Evolutionary conservation across 2,329 filamentous ascomycete species (phyloP), one percentile per base, ranked within the genome.

Genomic region (Fusarium buxicola): DNA sequence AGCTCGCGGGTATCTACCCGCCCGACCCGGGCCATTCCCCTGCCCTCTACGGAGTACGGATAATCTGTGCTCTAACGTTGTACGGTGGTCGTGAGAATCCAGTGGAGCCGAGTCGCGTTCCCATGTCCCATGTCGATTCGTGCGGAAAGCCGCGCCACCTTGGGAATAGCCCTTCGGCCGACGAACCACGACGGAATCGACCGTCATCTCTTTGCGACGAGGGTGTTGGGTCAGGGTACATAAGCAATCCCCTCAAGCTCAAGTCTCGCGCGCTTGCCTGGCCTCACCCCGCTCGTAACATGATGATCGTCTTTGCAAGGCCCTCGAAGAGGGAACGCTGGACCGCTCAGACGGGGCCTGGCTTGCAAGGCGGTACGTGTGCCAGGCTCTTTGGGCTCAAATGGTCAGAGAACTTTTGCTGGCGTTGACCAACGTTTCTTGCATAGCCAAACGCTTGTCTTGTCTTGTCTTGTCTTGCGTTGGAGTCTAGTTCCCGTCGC

Each of bases 1-100:
- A 63, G 21, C 57, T 47, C 51, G 48, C 68, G 68, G 68, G 56
- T 44, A 67, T 66, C 68, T 65, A 69, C 57, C 68, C 68, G 68
- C 46, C 30, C 38, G 54, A 41, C 15, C 63, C 60, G 60, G 41
- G 28, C 60, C 55, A 48, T 50, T 55, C n/a, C n/a, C 25, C 25
- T 28, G 31, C 16, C 21, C 18, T 45, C 32, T 35, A 24, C 27
- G 13, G 31, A n/a, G n/a, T n/a, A n/a, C n/a, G n/a, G n/a, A n/a
- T n/a, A n/a, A n/a, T 5, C 13, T 12, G 21, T 21, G 21, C 21
- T 21, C 21, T 21, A 21, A 21, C 21, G 4, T 6, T 21, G 6
- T 21, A 21, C 21, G 21, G 21, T 21, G 21, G 4, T 24, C 5
- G 6, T 21, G 21, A 13, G 24, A 36, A 46, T 41, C 39, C 45